Conservation (phyloP, 2,329 filamentous ascomycete genomes). For the Calonectria hongkongensis region DNA sequence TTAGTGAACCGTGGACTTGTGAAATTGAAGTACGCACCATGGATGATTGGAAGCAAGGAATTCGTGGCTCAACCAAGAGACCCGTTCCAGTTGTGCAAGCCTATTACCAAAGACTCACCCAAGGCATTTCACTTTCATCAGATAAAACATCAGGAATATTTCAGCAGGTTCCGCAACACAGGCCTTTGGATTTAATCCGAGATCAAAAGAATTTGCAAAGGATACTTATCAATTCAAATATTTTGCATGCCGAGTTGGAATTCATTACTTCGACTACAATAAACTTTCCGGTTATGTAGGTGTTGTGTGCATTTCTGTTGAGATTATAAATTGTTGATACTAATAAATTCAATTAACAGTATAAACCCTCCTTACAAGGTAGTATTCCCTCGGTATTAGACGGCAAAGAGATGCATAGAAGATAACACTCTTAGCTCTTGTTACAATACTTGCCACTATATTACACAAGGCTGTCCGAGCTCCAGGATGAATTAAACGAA, state of each 20-base stretch:
- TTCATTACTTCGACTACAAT: not conserved
- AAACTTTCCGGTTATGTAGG: not conserved
- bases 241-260: not conserved
- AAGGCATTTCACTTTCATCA: not conserved
- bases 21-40: not conserved
- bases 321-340: not conserved
- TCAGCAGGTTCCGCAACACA: not conserved
- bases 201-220: constrained; percentile 5
- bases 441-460: not conserved
- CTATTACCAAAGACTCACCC: not conserved
- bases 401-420: not conserved
- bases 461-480: not conserved
- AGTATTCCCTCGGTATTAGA: not conserved
- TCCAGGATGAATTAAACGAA: not conserved
- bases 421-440: not conserved
- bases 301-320: not conserved
- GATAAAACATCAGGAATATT: not conserved
- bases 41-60: not conserved
- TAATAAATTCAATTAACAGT: not conserved
- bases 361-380: not conserved
- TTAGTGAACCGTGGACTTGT: not conserved
- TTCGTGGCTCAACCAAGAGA: not conserved
- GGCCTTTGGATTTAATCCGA: not conserved
- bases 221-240: not conserved
- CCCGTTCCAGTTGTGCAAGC: not conserved